Evolutionary conservation across 495 filamentous ascomycete genomes (phyloP), one percentile per base, ranked within the genome.

Genomic region (Xylaria flabelliformis): DNA sequence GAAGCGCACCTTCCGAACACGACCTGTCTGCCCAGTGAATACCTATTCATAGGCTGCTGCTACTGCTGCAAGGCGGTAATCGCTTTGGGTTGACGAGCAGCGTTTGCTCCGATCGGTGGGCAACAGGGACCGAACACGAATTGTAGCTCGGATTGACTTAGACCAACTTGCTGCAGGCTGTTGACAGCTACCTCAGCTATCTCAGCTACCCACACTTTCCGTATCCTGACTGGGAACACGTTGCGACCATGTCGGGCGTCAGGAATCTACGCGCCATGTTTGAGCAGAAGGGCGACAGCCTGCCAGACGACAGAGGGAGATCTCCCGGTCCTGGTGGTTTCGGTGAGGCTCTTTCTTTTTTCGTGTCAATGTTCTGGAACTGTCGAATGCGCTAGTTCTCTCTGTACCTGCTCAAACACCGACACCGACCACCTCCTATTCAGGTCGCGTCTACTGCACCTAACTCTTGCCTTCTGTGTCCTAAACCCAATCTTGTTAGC

Each of bases 231-330:
- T 59, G 21, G 29, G 46, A 59, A 58, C 62, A 66, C 73, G 64
- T 75, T 73, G 75, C 80, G 74, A 75, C 75, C 75, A 87, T 85
- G 84, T 85, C 83, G 72, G 80, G 79, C 70, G 85, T 86, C 73
- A 86, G 79, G 80, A 93, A 91, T 83, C 88, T 97, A 71, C 89
- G 93, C 69, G 94, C 94, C 75, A 93, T 93, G 86, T 97, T 97
- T 79, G 94, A 97, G 85, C 90, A 88, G 74, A 89, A 88, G 77
- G 87, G 86, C 74, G 85, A 73, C 36, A 34, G 86, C 48, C 89
- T 92, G 66, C 91, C 91, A 42, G 89, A 91, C 70, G 89, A 91
- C 70, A 90, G 92, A 79, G 93, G 93, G 70, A 87, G 91, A 78
- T 93, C 92, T 51, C 91, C 92, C 68, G 90, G 85, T 66, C 75